These are phyloP conservation scores for Setaria italica DNA, from an alignment of 202 grass and related monocot species.

Conservation along the genomic window DNA sequence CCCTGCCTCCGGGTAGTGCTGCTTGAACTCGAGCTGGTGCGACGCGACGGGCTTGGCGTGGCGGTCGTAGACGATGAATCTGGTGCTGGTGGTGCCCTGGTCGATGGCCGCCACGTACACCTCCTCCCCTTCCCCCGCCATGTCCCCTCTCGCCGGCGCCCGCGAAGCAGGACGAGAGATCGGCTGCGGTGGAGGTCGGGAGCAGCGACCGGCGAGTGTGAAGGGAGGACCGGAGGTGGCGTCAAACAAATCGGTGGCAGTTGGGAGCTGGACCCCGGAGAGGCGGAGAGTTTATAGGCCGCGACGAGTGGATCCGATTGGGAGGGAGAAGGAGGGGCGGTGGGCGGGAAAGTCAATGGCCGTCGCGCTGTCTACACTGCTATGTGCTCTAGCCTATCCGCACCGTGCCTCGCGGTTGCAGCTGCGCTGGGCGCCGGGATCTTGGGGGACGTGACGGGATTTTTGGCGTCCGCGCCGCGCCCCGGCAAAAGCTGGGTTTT, in stretches of 20 bases:
- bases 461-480: conserved; percentile 1
- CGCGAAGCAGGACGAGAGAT: background rate
- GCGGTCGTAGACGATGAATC: conserved; percentile 92
- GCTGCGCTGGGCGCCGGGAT: background rate
- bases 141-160: conserved; percentile 11
- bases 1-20: conserved; percentile 93
- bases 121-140: conserved; percentile 53
- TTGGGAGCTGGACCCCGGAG: conserved; percentile 23
- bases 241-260: conserved; percentile 35
- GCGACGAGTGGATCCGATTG: conserved; percentile 43
- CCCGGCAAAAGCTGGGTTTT: conserved; percentile 18
- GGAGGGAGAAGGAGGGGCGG: background rate
- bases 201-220: conserved; percentile 28
- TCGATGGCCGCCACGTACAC: conserved; percentile 89
- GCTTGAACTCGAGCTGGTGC: conserved; percentile 96
- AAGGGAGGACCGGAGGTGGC: conserved; percentile 11
- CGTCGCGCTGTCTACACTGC: conserved; percentile 1
- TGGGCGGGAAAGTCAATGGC: conserved; percentile 50
- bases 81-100: conserved; percentile 93
- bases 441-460: background rate
- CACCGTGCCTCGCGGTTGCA: background rate
- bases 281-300: conserved; percentile 43
- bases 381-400: background rate
- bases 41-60: conserved; percentile 72
- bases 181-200: background rate